Percentiles rank a stretch among this genome's conserved stretches.
Conservation (phyloP, 169 alveolate genomes). For the Eimeria falciformis region DNA sequence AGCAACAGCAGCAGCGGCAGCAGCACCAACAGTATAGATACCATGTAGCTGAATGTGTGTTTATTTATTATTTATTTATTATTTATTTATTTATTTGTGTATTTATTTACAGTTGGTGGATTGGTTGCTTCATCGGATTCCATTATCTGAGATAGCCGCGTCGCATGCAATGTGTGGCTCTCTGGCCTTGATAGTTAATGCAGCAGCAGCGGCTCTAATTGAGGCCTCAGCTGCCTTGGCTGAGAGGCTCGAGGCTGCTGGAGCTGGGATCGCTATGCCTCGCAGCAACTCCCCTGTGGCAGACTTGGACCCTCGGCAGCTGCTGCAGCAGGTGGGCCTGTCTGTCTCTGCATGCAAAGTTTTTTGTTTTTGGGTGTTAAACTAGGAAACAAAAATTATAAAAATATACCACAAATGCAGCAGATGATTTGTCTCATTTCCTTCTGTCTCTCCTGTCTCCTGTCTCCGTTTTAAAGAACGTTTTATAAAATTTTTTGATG, state of each 20-base stretch:
- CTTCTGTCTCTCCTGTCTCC: too few relatives aligned
- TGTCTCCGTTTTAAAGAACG: too few relatives aligned
- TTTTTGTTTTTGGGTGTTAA: too few relatives aligned
- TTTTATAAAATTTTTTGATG: too few relatives aligned
- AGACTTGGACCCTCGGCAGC: slow-evolving; percentile 31
- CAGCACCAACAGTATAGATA: too few relatives aligned
- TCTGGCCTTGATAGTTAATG: slow-evolving; percentile 17
- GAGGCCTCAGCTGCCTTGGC: slow-evolving; percentile 47
- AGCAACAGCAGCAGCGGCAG: slow-evolving; percentile 15
- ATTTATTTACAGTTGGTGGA: slow-evolving; percentile 13
- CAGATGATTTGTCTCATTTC: too few relatives aligned
- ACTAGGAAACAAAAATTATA: too few relatives aligned
- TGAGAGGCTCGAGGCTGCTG: slow-evolving; percentile 57
- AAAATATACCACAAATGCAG: too few relatives aligned
- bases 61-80: too few relatives aligned
- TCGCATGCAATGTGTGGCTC: slow-evolving; percentile 36
- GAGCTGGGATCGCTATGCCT: not conserved
- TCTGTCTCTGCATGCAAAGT: too few relatives aligned
- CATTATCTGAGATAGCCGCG: slow-evolving; percentile 36
- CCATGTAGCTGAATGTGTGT: too few relatives aligned
- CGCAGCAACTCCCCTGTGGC: slow-evolving; percentile 42
- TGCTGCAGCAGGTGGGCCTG: slow-evolving; percentile 62
- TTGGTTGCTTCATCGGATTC: slow-evolving; percentile 50
- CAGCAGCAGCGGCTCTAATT: slow-evolving; percentile 49
- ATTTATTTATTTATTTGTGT: too few relatives aligned